A percentile compares a stretch with the other conserved stretches of the same genome.
phyloP scores from a whole-genome alignment of 2,329 filamentous ascomycete species.

The Dactylellina drechsleri region DNA sequence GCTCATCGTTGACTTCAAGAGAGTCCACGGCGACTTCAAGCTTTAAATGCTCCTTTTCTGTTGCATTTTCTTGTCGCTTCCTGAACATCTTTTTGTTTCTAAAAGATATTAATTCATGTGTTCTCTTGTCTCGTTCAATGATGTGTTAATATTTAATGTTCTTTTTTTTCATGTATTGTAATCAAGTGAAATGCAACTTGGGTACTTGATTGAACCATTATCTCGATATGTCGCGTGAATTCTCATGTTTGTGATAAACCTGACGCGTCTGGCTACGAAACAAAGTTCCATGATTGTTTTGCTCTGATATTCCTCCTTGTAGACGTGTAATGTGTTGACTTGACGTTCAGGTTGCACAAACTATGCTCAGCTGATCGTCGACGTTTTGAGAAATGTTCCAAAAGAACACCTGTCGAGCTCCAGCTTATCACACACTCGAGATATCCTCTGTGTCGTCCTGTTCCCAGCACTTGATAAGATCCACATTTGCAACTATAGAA shows the following conservation, averaged over 20 bases:
- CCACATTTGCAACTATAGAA: too few species aligned
- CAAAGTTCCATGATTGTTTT: too few species aligned
- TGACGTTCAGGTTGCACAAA: constrained; percentile 47
- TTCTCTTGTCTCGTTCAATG: constrained; percentile 35
- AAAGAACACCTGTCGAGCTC: too few species aligned
- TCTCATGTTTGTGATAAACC: background rate
- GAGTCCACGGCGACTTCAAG: constrained; percentile 74
- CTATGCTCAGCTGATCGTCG: constrained; percentile 21
- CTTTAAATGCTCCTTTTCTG: constrained; percentile 55
- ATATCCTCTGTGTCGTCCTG: too few species aligned
- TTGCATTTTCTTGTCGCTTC: constrained; percentile 31
- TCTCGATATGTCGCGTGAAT: constrained; percentile 10
- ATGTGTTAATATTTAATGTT: constrained; percentile 54
- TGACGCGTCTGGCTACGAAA: background rate
- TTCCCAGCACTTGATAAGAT: too few species aligned
- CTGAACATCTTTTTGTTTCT: constrained; percentile 21
- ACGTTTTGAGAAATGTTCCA: constrained; percentile 16
- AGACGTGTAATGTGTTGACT: constrained; percentile 29
- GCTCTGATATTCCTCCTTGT: background rate
- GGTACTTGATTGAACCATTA: constrained; percentile 36
- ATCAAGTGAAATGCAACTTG: constrained; percentile 42
- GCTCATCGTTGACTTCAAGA: constrained; percentile 98
- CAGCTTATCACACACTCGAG: too few species aligned
- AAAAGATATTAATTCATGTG: constrained; percentile 35
- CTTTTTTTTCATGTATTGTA: constrained; percentile 53